Evolutionary conservation across 768 basidiomycete genomes (phyloP).

Genomic region (Xanthoconium stramineum): DNA sequence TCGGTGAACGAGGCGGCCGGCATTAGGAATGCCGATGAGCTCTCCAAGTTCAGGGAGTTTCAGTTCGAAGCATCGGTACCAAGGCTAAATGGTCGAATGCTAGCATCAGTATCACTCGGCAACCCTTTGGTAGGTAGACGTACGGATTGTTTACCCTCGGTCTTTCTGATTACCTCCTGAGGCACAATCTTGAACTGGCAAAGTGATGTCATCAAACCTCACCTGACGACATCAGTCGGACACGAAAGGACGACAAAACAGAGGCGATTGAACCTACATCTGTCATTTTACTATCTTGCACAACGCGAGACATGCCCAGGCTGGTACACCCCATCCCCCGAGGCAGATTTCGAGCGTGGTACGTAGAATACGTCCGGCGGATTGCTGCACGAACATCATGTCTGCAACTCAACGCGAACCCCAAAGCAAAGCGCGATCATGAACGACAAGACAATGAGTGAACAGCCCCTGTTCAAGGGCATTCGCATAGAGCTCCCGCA

Average conservation of each 20-base stretch:
- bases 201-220: conserved; percentile 96
- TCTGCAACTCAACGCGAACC: conserved; percentile 28
- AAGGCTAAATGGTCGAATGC: conserved; percentile 51
- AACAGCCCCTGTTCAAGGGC: conserved; percentile 58
- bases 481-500: conserved; percentile 40
- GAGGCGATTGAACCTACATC: conserved; percentile 49
- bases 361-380: conserved; percentile 64
- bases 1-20: conserved; percentile 86
- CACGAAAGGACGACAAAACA: background rate
- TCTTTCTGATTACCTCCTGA: conserved; percentile 78
- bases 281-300: conserved; percentile 95
- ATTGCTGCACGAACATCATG: conserved; percentile 97
- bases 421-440: background rate
- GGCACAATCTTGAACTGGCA: conserved; percentile 95
- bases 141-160: conserved; percentile 97
- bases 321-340: conserved; percentile 94
- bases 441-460: too few species aligned
- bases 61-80: conserved; percentile 96
- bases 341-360: conserved; percentile 4
- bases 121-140: conserved; percentile 27
- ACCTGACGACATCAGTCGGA: conserved; percentile 48
- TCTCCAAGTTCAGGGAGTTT: conserved; percentile 93
- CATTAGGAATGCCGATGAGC: conserved; percentile 89
- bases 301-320: conserved; percentile 84
- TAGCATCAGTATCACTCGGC: background rate